A percentile compares a stretch with the other conserved stretches of the same genome.
Evolutionary conservation across 2,329 filamentous ascomycete genomes (phyloP).

Genomic region (Cytospora piceicola): DNA sequence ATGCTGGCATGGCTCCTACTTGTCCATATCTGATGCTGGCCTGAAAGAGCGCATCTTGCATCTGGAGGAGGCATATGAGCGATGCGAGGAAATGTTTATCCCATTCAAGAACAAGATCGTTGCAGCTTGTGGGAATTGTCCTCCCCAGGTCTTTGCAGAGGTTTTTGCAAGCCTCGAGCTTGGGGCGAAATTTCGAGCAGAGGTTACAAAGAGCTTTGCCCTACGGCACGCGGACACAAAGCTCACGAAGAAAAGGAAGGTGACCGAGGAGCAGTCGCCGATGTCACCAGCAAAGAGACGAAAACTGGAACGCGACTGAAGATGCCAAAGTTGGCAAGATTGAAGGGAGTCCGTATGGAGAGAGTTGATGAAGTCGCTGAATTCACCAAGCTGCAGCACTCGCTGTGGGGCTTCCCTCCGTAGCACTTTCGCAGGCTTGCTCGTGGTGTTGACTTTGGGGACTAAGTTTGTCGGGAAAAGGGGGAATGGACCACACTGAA

Average conservation of each 20-base stretch:
- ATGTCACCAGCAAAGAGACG: neutral
- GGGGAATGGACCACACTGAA: neutral
- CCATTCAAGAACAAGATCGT: slow-evolving; percentile 33
- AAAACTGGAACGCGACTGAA: neutral
- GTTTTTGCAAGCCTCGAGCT: slow-evolving; percentile 26
- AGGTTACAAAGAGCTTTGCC: slow-evolving; percentile 6
- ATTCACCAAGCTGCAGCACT: neutral
- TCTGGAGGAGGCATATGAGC: slow-evolving; percentile 26
- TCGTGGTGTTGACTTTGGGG: neutral
- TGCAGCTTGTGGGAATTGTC: slow-evolving; percentile 32
- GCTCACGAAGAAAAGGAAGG: slow-evolving; percentile 3
- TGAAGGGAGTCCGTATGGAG: neutral
- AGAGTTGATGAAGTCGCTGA: neutral
- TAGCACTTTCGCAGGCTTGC: neutral
- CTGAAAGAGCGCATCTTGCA: neutral
- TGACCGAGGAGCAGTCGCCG: neutral
- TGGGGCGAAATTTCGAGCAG: slow-evolving; percentile 31
- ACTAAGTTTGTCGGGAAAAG: neutral
- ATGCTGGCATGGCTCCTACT: neutral
- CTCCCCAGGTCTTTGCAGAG: slow-evolving; percentile 33
- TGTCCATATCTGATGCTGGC: neutral
- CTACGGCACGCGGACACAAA: neutral
- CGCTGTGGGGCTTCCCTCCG: neutral
- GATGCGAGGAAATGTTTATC: slow-evolving; percentile 31
- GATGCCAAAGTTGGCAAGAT: neutral